Evolutionary conservation across 2,329 filamentous ascomycete genomes (phyloP).

Genomic region (Incumbomyces delicatus): DNA sequence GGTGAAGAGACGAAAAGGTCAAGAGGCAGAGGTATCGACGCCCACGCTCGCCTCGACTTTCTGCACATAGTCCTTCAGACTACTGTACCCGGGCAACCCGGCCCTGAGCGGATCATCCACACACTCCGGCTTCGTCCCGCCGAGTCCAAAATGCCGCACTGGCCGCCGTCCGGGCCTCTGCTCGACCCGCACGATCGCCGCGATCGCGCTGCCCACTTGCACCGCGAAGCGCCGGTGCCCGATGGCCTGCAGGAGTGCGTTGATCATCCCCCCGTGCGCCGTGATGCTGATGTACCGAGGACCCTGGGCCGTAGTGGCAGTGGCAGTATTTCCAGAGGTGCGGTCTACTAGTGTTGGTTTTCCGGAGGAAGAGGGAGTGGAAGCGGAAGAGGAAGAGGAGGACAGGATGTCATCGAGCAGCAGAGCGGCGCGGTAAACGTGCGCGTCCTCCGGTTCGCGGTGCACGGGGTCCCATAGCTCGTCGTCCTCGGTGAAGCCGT

Average conservation of each 20-base stretch:
- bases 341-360: too few relatives aligned
- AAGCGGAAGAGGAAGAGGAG: too few relatives aligned
- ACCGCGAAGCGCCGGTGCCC: slow-evolving; percentile 40
- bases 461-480: slow-evolving; percentile 41
- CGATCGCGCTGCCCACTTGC: slow-evolving; percentile 43
- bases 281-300: slow-evolving; percentile 44
- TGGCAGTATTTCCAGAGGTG: too few relatives aligned
- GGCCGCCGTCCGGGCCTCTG: not conserved
- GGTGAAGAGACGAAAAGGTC: too few relatives aligned
- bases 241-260: slow-evolving; percentile 39
- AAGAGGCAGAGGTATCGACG: too few relatives aligned
- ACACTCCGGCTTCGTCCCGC: slow-evolving; percentile 9
- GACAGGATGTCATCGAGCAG: slow-evolving; percentile 46
- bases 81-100: slow-evolving; percentile 3
- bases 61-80: slow-evolving; percentile 4
- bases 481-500: slow-evolving; percentile 50
- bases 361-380: too few relatives aligned
- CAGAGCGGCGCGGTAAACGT: slow-evolving; percentile 34
- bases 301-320: slow-evolving; percentile 29
- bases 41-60: slow-evolving; percentile 2
- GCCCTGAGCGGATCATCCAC: not conserved
- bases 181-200: slow-evolving; percentile 40
- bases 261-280: slow-evolving; percentile 51
- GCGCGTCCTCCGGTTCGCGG: slow-evolving; percentile 41
- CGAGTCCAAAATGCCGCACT: not conserved